Conservation (phyloP, 2,329 filamentous ascomycete species). For the Lachnellula hyalina region DNA sequence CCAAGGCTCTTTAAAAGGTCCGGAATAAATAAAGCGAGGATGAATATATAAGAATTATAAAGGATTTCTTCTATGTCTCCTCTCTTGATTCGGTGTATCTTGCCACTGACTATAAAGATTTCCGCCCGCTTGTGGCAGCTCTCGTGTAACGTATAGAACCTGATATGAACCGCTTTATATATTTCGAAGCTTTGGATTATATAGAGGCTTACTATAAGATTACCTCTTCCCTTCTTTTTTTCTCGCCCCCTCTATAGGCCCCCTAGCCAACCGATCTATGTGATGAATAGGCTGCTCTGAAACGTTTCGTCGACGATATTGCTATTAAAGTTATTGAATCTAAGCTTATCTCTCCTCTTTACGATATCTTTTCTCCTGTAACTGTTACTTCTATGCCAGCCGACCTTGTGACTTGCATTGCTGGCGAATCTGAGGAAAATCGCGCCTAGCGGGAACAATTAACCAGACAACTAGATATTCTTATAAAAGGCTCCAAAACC, state of each 20-base stretch:
- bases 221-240: no score
- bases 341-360: conserved; percentile 34
- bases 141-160: conserved; percentile 20
- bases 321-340: conserved; percentile 39
- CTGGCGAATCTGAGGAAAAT: conserved; percentile 38
- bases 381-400: conserved; percentile 34
- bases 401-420: conserved; percentile 34
- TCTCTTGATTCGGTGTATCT: not conserved
- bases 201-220: conserved; percentile 40
- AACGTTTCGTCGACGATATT: conserved; percentile 40
- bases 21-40: not conserved
- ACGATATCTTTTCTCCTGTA: conserved; percentile 37
- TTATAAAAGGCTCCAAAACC: conserved; percentile 34
- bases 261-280: no score
- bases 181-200: conserved; percentile 34
- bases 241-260: no score
- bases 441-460: conserved; percentile 34
- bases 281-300: conserved; percentile 37
- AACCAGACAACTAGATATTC: conserved; percentile 34
- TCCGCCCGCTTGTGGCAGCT: conserved; percentile 18
- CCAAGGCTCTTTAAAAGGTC: conserved; percentile 23
- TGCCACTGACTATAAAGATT: conserved; percentile 8
- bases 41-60: not conserved
- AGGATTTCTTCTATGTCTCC: not conserved
- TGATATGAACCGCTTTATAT: conserved; percentile 30